These are phyloP conservation scores for Colletotrichum cuscutae DNA, from an alignment of 2,329 filamentous ascomycete species.

Conservation along the genomic window DNA sequence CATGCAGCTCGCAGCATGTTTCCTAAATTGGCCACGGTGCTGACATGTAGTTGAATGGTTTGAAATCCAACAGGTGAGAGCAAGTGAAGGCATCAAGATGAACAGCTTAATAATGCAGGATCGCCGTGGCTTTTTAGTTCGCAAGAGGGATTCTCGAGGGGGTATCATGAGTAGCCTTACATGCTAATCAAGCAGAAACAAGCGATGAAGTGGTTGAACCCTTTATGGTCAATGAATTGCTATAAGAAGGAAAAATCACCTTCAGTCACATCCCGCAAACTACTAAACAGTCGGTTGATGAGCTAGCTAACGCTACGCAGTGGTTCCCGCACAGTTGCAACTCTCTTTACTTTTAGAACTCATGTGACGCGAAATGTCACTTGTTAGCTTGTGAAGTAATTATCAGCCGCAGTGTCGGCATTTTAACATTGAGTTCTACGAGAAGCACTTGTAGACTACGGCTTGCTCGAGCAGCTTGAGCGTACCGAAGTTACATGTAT, in stretches of 20 bases:
- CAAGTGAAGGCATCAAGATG: background rate
- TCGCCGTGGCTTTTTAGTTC: background rate
- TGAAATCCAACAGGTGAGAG: background rate
- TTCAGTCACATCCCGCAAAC: background rate
- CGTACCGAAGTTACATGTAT: too few relatives aligned
- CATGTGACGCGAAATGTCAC: background rate
- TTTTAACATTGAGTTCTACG: background rate
- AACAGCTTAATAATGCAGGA: background rate
- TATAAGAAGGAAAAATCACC: background rate
- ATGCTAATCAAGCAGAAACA: too few relatives aligned
- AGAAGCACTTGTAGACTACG: too few relatives aligned
- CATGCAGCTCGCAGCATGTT: background rate
- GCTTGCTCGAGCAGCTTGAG: too few relatives aligned
- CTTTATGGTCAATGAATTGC: too few relatives aligned
- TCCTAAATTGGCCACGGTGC: conserved; percentile 2
- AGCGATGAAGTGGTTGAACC: too few relatives aligned
- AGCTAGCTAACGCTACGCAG: background rate
- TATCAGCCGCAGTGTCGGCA: background rate
- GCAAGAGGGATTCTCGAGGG: background rate
- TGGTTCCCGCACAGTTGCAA: background rate
- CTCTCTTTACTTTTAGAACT: background rate
- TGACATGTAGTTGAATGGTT: background rate
- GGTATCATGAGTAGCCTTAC: too few relatives aligned
- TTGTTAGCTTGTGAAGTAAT: background rate
- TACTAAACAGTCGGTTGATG: background rate